Base-by-base conservation (phyloP, 2,329 filamentous ascomycete species). In the Endocalyx cinctus region DNA sequence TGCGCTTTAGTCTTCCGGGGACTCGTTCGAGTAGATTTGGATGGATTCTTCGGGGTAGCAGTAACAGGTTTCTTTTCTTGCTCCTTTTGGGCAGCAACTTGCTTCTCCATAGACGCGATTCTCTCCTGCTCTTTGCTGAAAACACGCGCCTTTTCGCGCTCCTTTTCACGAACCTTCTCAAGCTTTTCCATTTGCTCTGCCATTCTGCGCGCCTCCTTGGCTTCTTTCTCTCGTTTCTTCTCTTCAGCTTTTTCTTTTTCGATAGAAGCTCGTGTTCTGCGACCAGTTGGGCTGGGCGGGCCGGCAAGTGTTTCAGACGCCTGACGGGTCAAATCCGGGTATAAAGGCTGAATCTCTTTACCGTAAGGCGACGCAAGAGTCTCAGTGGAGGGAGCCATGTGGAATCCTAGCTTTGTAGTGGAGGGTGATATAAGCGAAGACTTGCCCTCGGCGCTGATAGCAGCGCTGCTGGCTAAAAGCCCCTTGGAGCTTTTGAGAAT, bases 401-500 rank as follows among this genome's bases (percentile, higher is more conserved):
- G 62, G 6, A 66, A 43, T 10, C 59, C 71, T 2, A 76, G 52
- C 11, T 67, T 66, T 11, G 60, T 55, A 5, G 62, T 60, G 4
- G 74, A 71, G 4, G 78, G 71, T 4, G 77, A 79, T 14, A 78
- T 51, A 6, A 79, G 52, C 4, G 69, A 71, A 0, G 69, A 67
- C 46, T 80, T 82, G 6, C 74, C 73, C 45, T 82, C 77, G 0
- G 77, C 77, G 46, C 76, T 81, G 23, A 76, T 62, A 12, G 71
- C 75, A 3, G 77, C 77, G 46, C 77, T 90, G 46, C 84, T 94
- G 13, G 83, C 87, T 42, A 96, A 82, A 30, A 96, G 75, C 11
- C 83, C 86, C 58, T 85, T 90, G 4, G 89, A 92, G 35, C 82
- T 85, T 60, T 88, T 89, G 48, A 96, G 69, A 39, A 95, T 88